Base-by-base conservation (phyloP, 345 rosid genomes). In the Lepidium africanum region DNA sequence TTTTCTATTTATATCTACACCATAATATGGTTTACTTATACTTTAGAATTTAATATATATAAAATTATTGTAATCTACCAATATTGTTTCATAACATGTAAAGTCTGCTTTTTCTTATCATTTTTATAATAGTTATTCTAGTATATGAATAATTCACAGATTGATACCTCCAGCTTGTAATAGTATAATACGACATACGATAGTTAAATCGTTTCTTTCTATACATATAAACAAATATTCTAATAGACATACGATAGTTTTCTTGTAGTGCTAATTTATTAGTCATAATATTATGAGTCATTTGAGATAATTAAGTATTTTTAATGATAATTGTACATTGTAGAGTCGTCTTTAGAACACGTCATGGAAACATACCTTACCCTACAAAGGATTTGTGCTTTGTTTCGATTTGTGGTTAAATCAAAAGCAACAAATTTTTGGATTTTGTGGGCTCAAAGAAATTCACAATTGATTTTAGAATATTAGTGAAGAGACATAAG, bases 361-460 rank as follows among this genome's bases (percentile, higher is more conserved):
- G 57, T 63, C 63, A 57, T 10, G 46, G 38, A 72, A 56, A 65
- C 76, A 72, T 57, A 56, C 52, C 57, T 48, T 53, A 64, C 59
- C 76, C 76, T 72, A 72, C 70, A 48, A n/a, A 47, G 42, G 46
- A 39, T 39, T 45, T 56, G 23, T 56, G 40, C 15, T 64, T 47
- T 13, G 27, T 46, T 72, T 35, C 23, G 17, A 21, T 70, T 45
- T 63, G 42, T 71, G 32, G 15, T 38, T 63, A 13, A 72, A 72
- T 54, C 58, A 55, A 64, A 56, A 64, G 36, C 52, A 72, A 56
- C 64, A 47, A 53, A 42, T 14, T 2, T 14, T 23, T 17, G 63
- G 76, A 56, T 62, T 65, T 32, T 39, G 76, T 72, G 65, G 65
- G 76, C 42, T 72, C 71, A 38, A 39, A 56, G 5, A 56, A 30